Base-by-base conservation (phyloP, 2,329 filamentous ascomycete species). In the Orbilia quercus region DNA sequence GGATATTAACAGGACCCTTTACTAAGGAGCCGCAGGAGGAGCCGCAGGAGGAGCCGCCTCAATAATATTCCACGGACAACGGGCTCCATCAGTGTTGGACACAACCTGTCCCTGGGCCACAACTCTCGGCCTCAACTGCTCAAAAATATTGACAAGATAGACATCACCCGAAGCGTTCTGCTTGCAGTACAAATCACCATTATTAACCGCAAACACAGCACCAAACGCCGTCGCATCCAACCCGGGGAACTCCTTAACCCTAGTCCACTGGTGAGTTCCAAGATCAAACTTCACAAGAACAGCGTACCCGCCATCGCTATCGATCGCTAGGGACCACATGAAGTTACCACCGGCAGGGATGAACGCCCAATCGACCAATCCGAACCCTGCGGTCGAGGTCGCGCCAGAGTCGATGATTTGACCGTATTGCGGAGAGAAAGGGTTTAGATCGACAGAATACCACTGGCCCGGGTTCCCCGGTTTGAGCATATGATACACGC, bases 301-400 rank as follows among this genome's bases (percentile, higher is more conserved):
- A 1, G 34, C n/a, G 12, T 22, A 38, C 2, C 44, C 28, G 12
- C 34, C 45, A 20, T 4, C 7, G 28, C 11, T 36, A 25, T 48
- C 38, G 18, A 48, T 7, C 2, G 7, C 57, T 14, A 62, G 16
- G 11, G 44, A 20, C 57, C 57, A 62, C 42, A 62, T 5, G 18
- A 2, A 48, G 6, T 9, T 9, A 2, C 42, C 42, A 18, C 42
- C 44, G 4, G 57, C n/a, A 16, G 57, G 57, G 18, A 62, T 45
- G 34, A 34, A 62, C 9, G 44, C 42, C 57, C 57, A 62, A 20
- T 62, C 57, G 23, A 38, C 57, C 25, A 62, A 38, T 14, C 42
- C 22, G n/a, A 62, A 23, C 11, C 44, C 44, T 1, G 31, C 22
- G 6, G 14, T 6, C 6, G 42, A 7, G 16, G 28, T 7, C 2